Evolutionary conservation across 257 asterid genomes (phyloP).

Genomic region (Solanum appendiculatum): DNA sequence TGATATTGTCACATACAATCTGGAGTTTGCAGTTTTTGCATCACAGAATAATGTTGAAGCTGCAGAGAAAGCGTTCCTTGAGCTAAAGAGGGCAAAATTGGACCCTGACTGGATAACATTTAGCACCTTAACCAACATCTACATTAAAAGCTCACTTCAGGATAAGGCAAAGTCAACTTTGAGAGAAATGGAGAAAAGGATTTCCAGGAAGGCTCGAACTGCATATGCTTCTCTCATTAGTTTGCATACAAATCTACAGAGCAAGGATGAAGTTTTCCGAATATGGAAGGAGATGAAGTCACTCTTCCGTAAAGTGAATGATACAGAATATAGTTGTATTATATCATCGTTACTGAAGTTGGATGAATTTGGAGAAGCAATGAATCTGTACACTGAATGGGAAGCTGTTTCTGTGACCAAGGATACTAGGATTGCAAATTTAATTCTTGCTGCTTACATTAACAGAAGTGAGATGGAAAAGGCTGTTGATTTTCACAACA

Average conservation of each 20-base stretch:
- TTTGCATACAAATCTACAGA: conserved; percentile 49
- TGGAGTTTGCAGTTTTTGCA: conserved; percentile 65
- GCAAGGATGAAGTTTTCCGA: conserved; percentile 42
- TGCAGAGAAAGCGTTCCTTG: conserved; percentile 58
- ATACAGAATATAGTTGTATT: conserved; percentile 69
- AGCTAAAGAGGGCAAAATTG: conserved; percentile 46
- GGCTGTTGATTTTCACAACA: conserved; percentile 49
- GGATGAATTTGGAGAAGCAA: conserved; percentile 49
- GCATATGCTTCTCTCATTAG: conserved; percentile 78
- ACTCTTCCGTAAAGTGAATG: conserved; percentile 49
- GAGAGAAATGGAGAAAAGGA: conserved; percentile 78
- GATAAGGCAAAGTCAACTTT: conserved; percentile 62
- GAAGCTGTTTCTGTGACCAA: conserved; percentile 66
- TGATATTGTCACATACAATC: conserved; percentile 74
- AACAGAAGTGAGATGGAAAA: conserved; percentile 45
- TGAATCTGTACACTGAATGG: conserved; percentile 73
- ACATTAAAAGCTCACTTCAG: conserved; percentile 51
- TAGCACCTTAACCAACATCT: conserved; percentile 80
- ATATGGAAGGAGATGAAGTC: conserved; percentile 81
- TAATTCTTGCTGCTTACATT: conserved; percentile 75
- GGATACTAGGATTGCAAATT: conserved; percentile 70
- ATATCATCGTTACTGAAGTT: conserved; percentile 67
- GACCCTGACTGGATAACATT: conserved; percentile 90
- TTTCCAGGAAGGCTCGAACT: conserved; percentile 43
- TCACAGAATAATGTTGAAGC: conserved; percentile 51